Evolutionary conservation across 1,284 basidiomycete species (phyloP), one percentile per base, ranked within the genome.

Genomic region (Ustanciosporium gigantosporum): DNA sequence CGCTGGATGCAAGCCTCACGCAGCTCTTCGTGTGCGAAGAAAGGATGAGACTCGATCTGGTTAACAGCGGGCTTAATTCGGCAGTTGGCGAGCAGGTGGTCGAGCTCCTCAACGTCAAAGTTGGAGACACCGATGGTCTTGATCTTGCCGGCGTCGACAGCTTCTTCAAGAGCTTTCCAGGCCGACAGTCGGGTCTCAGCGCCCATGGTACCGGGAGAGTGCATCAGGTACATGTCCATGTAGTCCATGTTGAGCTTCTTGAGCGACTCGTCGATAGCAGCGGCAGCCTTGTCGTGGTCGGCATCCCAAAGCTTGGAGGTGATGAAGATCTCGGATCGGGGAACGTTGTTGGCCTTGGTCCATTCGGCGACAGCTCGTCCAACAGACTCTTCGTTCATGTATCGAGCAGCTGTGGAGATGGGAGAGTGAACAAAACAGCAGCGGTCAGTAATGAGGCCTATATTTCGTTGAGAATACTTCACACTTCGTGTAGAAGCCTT

Each of bases 241-340:
- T 76, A 74, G 23, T 71, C 67, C 39, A 76, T 43, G 35, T 69
- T 40, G 46, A 76, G 71, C 66, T 74, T 73, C 53, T 73, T 70
- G 50, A 77, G 71, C 53, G 75, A 77, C 32, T 75, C 73, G 20
- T 72, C 66, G 40, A 77, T 69, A 41, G 74, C 75, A 16, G 66
- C 73, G 19, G 65, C 64, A 17, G 70, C 68, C 41, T 66, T 59
- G 59, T 72, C 66, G 48, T 76, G 73, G 61, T 76, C 75, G 27
- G 66, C 70, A 27, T 76, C 74, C 66, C 66, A 76, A 36, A 74
- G 71, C 68, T 78, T 77, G 31, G 76, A 73, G 43, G 78, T 79
- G 58, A 79, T 73, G 62, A 77, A 79, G 39, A 79, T 64, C 42
- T 79, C 68, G 36, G 68, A 62, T 31, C 78, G 72, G 25, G 70